Percentiles rank a stretch among this genome's conserved stretches.
phyloP scores from a whole-genome alignment of 495 filamentous ascomycete genomes.

The Thermochaetoides thermophila region DNA sequence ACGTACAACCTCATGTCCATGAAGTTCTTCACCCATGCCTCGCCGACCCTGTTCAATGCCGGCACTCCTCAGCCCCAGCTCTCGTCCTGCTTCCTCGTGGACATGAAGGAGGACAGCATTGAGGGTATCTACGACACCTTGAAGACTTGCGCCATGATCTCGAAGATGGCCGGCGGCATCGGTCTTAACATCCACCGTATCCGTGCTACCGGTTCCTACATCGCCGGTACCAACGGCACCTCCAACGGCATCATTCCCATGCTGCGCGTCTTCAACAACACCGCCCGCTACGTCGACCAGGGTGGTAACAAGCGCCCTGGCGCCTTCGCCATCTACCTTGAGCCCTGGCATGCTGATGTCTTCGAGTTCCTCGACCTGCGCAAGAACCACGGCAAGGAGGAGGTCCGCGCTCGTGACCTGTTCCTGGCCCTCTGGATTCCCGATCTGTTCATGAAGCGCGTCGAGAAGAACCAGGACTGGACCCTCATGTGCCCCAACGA shows the following conservation, averaged over 20 bases:
- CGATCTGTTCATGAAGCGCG: constrained; percentile 98
- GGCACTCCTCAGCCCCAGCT: constrained; percentile 88
- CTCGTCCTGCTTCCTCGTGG: constrained; percentile 93
- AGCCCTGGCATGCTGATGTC: constrained; percentile 97
- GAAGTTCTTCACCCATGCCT: constrained; percentile 96
- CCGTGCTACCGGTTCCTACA: constrained; percentile 92
- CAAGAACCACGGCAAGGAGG: constrained; percentile 99
- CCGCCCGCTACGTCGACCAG: constrained; percentile 94
- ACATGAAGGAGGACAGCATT: constrained; percentile 98
- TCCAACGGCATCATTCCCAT: constrained; percentile 97
- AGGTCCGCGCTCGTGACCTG: constrained; percentile 88
- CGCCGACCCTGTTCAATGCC: constrained; percentile 94
- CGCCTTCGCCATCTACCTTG: constrained; percentile 97
- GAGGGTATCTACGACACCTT: constrained; percentile 98
- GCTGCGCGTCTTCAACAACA: constrained; percentile 98
- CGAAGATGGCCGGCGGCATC: constrained; percentile 96
- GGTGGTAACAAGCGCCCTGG: constrained; percentile 98
- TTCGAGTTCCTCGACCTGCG: constrained; percentile 94
- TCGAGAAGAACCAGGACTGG: constrained; percentile 90
- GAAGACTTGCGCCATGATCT: constrained; percentile 99
- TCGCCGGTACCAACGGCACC: constrained; percentile 89
- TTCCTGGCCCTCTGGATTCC: constrained; percentile 98
- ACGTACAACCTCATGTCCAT: constrained; percentile 97
- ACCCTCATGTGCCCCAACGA: constrained; percentile 96
- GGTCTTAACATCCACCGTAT: constrained; percentile 92